Conservation (phyloP, 176 grass and related monocot genomes). For the Eleusine coracana region DNA sequence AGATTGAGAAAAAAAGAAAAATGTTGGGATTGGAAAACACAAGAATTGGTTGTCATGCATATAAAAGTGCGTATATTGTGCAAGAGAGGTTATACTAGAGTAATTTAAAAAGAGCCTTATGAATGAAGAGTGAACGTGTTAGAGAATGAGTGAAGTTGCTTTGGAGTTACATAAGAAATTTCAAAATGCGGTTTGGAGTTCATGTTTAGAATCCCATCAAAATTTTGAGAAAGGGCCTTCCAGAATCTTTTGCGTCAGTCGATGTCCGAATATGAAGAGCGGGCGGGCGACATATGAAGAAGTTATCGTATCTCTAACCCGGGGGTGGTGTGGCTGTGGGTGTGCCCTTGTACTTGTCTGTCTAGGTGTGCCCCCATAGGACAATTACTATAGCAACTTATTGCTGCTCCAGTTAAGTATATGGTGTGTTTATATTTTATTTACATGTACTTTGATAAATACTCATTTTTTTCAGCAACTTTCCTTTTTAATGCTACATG, state of each 20-base stretch:
- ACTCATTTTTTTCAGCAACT: neutral
- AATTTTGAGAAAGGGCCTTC: neutral
- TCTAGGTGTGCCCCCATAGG: neutral
- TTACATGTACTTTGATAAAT: constrained; percentile 3
- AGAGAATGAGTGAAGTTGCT: neutral
- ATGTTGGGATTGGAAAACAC: neutral
- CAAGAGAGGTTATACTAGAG: neutral
- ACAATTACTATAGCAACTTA: neutral
- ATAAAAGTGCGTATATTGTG: neutral
- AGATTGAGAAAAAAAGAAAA: neutral
- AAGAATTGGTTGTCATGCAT: neutral
- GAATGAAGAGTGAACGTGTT: neutral
- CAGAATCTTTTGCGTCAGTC: neutral
- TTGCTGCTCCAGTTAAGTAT: constrained; percentile 19
- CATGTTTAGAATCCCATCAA: neutral
- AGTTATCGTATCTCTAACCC: neutral
- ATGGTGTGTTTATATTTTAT: constrained; percentile 16
- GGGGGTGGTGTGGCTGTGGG: neutral
- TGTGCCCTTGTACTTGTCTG: neutral
- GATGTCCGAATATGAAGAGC: neutral
- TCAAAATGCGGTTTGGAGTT: neutral
- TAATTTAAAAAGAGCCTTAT: neutral
- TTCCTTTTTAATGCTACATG: constrained; percentile 31
- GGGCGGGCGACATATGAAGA: neutral
- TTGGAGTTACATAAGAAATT: constrained; percentile 1